A percentile compares a stretch with the other conserved stretches of the same genome.
Evolutionary conservation across 169 alveolate genomes (phyloP).

Genomic region (Plasmodium yoelii): DNA sequence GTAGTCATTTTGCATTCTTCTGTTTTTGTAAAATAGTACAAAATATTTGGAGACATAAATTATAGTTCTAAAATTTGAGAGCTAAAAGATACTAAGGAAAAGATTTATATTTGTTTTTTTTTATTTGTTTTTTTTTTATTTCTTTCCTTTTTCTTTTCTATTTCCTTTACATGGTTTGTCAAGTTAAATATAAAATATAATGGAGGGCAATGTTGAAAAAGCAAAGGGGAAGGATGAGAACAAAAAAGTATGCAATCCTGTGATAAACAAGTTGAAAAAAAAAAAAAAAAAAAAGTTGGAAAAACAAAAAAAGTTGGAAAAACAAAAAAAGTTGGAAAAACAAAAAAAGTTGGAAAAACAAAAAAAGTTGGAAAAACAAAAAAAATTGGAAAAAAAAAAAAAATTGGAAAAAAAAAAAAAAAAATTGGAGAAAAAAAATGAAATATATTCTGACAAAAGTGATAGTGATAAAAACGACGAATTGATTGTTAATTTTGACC

Average conservation of each 20-base stretch:
- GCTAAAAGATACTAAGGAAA: too few species aligned
- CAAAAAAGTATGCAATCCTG: not conserved
- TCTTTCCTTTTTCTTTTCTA: too few species aligned
- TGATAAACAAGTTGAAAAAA: not conserved
- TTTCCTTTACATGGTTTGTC: too few species aligned
- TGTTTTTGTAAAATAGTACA: too few species aligned
- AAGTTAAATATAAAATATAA: not conserved
- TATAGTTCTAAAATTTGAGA: too few species aligned
- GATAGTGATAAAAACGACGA: constrained; percentile 10
- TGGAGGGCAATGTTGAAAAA: not conserved
- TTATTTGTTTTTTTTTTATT: too few species aligned
- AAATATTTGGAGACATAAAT: too few species aligned
- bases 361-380: not conserved
- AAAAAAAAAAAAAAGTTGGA: not conserved
- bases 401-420: constrained; percentile 1
- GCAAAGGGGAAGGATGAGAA: not conserved
- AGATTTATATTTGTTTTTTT: too few species aligned
- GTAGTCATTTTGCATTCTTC: too few species aligned
- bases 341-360: not conserved
- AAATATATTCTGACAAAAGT: not conserved
- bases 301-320: not conserved
- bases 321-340: not conserved
- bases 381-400: not conserved
- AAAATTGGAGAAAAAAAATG: not conserved
- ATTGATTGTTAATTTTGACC: constrained; percentile 38